phyloP scores from a whole-genome alignment of 257 asterid genomes.

The Perilla frutescens region DNA sequence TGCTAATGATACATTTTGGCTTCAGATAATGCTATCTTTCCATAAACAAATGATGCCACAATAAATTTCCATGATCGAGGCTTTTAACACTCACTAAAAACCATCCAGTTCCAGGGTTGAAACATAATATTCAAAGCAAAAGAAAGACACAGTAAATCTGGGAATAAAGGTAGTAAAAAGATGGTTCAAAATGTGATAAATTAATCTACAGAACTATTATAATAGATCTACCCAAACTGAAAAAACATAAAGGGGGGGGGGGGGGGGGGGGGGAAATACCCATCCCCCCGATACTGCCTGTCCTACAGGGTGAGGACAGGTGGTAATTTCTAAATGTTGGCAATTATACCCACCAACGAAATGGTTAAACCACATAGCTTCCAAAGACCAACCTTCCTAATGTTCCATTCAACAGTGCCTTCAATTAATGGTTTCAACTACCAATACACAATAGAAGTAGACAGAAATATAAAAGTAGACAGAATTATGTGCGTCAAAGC shows the following conservation, averaged over 20 bases:
- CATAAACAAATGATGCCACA: constrained; percentile 19
- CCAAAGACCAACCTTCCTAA: background rate
- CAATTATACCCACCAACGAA: background rate
- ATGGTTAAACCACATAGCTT: background rate
- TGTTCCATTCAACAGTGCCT: background rate
- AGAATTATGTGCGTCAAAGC: background rate
- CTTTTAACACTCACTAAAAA: background rate
- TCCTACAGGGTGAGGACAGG: background rate
- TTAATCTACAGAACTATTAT: background rate
- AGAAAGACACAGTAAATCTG: background rate
- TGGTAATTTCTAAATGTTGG: background rate
- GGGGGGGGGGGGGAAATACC: background rate
- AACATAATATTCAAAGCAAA: constrained; percentile 9
- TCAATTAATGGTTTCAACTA: background rate
- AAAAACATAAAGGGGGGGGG: background rate
- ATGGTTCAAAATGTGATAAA: background rate
- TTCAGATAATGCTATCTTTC: constrained; percentile 15
- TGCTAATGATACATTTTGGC: constrained; percentile 15
- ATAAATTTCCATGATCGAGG: constrained; percentile 8
- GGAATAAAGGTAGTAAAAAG: background rate
- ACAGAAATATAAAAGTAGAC: too few species aligned
- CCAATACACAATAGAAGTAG: constrained; percentile 11
- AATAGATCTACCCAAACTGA: background rate
- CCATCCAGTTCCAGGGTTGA: background rate
- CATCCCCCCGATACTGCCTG: background rate